These are phyloP conservation scores for Davidsoniella neocaledoniae DNA, from an alignment of 2,329 filamentous ascomycete species.

Conservation along the genomic window DNA sequence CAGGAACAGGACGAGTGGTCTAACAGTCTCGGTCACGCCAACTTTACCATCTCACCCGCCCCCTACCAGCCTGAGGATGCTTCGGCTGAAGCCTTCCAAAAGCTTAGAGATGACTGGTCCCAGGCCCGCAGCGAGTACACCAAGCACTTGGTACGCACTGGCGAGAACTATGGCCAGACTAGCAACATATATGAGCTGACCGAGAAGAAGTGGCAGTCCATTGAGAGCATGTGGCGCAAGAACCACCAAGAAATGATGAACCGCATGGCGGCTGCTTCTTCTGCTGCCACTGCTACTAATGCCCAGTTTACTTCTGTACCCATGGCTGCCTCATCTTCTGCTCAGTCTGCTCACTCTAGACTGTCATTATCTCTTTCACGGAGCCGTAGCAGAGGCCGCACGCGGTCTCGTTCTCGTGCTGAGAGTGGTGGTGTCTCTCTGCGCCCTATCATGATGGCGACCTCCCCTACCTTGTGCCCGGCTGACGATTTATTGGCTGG, in stretches of 20 bases:
- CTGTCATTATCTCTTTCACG: conserved; percentile 16
- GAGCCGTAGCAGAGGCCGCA: conserved; percentile 25
- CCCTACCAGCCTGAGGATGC: conserved; percentile 55
- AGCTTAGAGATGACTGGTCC: conserved; percentile 67
- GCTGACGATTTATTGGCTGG: conserved; percentile 24
- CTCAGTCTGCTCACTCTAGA: conserved; percentile 3
- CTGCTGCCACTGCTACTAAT: conserved; percentile 17
- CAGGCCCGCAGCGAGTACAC: conserved; percentile 70
- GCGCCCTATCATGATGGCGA: conserved; percentile 15
- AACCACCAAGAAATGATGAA: conserved; percentile 49
- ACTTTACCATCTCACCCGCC: conserved; percentile 72
- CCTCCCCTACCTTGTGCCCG: background rate
- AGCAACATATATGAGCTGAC: conserved; percentile 79
- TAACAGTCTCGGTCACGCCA: conserved; percentile 72
- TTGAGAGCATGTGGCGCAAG: conserved; percentile 56
- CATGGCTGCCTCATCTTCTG: conserved; percentile 11
- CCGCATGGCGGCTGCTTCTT: conserved; percentile 26
- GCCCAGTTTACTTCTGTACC: conserved; percentile 12
- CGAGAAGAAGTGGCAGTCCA: conserved; percentile 73
- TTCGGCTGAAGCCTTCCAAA: conserved; percentile 38
- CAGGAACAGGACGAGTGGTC: conserved; percentile 63
- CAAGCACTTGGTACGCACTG: conserved; percentile 72
- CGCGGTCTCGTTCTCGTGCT: conserved; percentile 23
- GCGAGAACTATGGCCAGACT: conserved; percentile 78
- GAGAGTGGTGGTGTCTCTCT: conserved; percentile 24